Evolutionary conservation across 1,139 yeast species (phyloP).

Genomic region (Barnettozyma hawaiiensis): DNA sequence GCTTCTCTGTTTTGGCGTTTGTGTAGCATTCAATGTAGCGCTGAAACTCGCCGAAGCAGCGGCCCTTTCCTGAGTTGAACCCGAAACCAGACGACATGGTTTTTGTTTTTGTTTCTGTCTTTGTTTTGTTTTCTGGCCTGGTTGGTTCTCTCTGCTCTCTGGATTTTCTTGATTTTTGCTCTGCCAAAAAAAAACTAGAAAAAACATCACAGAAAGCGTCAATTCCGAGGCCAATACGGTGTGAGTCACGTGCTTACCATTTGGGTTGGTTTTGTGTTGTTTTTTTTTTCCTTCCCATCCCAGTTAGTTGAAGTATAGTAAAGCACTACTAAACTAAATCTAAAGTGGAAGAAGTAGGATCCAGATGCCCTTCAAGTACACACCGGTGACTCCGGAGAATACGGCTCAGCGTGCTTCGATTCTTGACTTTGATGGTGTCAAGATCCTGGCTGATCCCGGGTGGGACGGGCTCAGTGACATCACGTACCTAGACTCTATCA

Average conservation of each 20-base stretch:
- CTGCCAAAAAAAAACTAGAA: no score
- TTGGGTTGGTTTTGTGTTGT: no score
- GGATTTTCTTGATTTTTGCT: no score
- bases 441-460: slow-evolving; percentile 63
- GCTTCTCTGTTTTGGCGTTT: slow-evolving; percentile 32
- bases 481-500: slow-evolving; percentile 40
- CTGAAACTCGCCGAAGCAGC: slow-evolving; percentile 43
- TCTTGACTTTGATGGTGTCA: slow-evolving; percentile 37
- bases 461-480: slow-evolving; percentile 55
- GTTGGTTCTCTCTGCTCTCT: not conserved
- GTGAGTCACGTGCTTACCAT: no score
- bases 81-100: slow-evolving; percentile 36
- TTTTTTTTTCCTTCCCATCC: no score
- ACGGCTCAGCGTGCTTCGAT: slow-evolving; percentile 30
- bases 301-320: not conserved
- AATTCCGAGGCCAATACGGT: not conserved
- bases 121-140: not conserved
- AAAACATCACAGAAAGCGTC: not conserved
- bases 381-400: slow-evolving; percentile 17
- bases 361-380: slow-evolving; percentile 22
- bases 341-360: not conserved
- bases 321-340: no score
- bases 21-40: slow-evolving; percentile 42
- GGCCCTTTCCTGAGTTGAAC: slow-evolving; percentile 40
- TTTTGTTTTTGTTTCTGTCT: slow-evolving; percentile 1